Conservation (phyloP, 2,329 filamentous ascomycete genomes). For the Ophiostoma himal-ulmi region DNA sequence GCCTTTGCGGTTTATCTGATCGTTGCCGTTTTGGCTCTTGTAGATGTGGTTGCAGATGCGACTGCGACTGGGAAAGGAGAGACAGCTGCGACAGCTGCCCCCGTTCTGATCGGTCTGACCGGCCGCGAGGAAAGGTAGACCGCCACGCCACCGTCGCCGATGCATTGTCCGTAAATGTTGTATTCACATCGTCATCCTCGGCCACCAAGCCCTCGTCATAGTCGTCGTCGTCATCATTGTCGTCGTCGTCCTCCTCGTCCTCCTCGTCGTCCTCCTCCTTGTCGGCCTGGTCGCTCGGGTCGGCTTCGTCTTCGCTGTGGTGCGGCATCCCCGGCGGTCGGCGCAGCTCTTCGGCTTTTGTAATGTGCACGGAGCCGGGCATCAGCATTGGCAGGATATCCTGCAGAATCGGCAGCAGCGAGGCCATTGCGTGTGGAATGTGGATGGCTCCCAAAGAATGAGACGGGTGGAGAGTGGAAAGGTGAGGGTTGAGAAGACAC, state of each 20-base stretch:
- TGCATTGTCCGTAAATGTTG: not conserved
- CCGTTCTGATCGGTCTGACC: not conserved
- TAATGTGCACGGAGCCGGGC: slow-evolving; percentile 53
- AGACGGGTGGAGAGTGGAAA: not conserved
- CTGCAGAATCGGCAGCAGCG: slow-evolving; percentile 50
- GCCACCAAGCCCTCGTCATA: not conserved
- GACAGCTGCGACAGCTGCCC: not conserved
- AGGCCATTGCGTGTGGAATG: slow-evolving; percentile 39
- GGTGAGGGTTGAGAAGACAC: not conserved
- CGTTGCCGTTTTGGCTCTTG: not conserved
- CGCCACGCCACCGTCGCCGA: not conserved
- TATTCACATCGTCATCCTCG: not conserved
- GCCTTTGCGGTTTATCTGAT: not conserved
- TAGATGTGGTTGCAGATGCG: not conserved
- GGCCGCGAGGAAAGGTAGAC: not conserved
- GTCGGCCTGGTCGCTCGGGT: slow-evolving; percentile 36
- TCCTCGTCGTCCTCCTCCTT: slow-evolving; percentile 35
- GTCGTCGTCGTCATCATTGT: not conserved
- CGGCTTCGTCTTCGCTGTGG: slow-evolving; percentile 13
- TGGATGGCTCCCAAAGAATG: not conserved
- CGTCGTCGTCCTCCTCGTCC: slow-evolving; percentile 23
- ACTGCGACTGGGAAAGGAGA: not conserved
- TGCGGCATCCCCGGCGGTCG: slow-evolving; percentile 4
- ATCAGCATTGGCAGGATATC: slow-evolving; percentile 56
- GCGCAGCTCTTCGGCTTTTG: slow-evolving; percentile 38